Percentiles rank a stretch among this genome's conserved stretches.
Conservation (phyloP, 164 flowering plant species). For the Saururus chinensis region DNA sequence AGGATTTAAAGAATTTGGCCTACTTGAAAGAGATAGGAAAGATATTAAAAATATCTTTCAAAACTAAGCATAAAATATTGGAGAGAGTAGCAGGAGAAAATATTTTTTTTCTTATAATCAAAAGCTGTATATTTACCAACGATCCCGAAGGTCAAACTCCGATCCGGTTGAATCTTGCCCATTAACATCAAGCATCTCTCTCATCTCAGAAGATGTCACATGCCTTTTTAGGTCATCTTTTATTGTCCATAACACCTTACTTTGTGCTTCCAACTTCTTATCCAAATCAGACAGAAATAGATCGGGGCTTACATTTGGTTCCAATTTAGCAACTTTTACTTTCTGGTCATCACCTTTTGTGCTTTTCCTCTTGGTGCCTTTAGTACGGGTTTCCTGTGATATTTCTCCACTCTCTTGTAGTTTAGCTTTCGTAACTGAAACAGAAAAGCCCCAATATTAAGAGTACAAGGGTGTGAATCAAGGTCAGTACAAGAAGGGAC, state of each 20-base stretch:
- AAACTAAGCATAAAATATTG: not conserved
- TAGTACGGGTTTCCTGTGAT: slow-evolving; percentile 23
- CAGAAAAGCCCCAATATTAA: not conserved
- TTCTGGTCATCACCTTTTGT: slow-evolving; percentile 26
- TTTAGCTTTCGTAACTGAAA: slow-evolving; percentile 19
- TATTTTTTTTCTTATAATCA: too few species aligned
- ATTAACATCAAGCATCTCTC: slow-evolving; percentile 87
- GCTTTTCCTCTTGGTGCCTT: slow-evolving; percentile 52
- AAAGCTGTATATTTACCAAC: slow-evolving; percentile 41
- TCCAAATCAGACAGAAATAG: slow-evolving; percentile 24
- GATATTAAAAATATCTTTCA: not conserved
- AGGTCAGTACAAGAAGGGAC: not conserved
- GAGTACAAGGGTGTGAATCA: not conserved
- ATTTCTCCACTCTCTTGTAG: slow-evolving; percentile 17
- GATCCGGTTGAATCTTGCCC: slow-evolving; percentile 73
- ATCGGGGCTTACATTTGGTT: slow-evolving; percentile 24
- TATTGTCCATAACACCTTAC: slow-evolving; percentile 62
- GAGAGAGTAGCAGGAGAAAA: too few species aligned
- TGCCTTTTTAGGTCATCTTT: slow-evolving; percentile 81
- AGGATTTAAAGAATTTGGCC: too few species aligned
- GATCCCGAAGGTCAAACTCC: slow-evolving; percentile 80
- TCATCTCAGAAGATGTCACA: slow-evolving; percentile 65
- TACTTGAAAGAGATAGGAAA: too few species aligned
- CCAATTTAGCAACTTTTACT: slow-evolving; percentile 47
- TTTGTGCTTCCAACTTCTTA: slow-evolving; percentile 52